Conservation (phyloP, 345 rosid species). For the Punica granatum region DNA sequence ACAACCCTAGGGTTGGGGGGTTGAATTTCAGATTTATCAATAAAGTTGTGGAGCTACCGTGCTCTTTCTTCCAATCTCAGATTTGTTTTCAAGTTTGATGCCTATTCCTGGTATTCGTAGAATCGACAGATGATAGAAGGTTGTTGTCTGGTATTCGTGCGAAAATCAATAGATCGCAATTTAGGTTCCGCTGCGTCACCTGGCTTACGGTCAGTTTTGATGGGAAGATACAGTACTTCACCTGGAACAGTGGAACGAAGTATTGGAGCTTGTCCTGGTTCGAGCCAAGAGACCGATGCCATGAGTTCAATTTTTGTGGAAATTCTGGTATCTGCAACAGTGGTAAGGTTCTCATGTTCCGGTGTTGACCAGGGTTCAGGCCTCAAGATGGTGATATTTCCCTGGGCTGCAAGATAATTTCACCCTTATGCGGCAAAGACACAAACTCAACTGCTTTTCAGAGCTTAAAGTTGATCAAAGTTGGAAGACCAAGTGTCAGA, state of each 20-base stretch:
- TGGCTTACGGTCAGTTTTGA: slow-evolving; percentile 23
- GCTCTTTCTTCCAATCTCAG: too few species aligned
- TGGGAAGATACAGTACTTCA: slow-evolving; percentile 21
- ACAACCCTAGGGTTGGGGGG: too few species aligned
- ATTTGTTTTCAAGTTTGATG: too few species aligned
- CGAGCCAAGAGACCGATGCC: slow-evolving; percentile 21
- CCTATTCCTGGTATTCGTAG: too few species aligned
- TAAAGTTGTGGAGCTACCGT: too few species aligned
- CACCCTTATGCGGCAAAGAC: neutral
- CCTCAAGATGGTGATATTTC: slow-evolving; percentile 1
- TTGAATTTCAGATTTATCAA: too few species aligned
- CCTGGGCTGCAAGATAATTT: slow-evolving; percentile 15
- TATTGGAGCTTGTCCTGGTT: slow-evolving; percentile 9
- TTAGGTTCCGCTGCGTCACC: too few species aligned
- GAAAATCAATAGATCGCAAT: too few species aligned
- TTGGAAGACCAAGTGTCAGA: neutral
- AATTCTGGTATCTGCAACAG: slow-evolving; percentile 24
- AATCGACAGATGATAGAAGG: too few species aligned
- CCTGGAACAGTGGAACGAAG: neutral
- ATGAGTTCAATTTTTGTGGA: slow-evolving; percentile 14
- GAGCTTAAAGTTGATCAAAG: slow-evolving; percentile 11
- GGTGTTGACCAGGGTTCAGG: slow-evolving; percentile 34
- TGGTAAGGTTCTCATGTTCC: slow-evolving; percentile 8
- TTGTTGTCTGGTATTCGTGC: too few species aligned
- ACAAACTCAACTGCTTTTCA: slow-evolving; percentile 5